Evolutionary conservation across 805 yeast genomes (phyloP).

Genomic region (Ogataea thermomethanolica): DNA sequence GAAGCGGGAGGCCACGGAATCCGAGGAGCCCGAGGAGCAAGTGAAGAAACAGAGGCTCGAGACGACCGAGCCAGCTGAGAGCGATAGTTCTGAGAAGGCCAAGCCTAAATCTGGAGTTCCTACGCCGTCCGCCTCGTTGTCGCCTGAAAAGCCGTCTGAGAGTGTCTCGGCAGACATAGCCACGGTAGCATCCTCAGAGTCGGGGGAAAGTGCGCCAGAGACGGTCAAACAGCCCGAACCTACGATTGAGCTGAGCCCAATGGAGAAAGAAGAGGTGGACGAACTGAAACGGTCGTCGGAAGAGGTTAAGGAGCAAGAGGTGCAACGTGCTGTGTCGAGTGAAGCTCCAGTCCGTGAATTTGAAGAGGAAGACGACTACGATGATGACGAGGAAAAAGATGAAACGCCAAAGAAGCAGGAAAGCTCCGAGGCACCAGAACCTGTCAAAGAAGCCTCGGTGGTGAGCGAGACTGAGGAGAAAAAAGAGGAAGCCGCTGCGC

Average conservation of each 20-base stretch:
- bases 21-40: slow-evolving; percentile 1
- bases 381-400: slow-evolving; percentile 25
- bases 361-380: slow-evolving; percentile 38
- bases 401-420: not conserved
- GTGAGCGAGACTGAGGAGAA: not conserved
- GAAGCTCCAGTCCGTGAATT: slow-evolving; percentile 33
- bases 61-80: not conserved
- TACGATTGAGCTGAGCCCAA: slow-evolving; percentile 30
- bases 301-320: slow-evolving; percentile 15
- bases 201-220: slow-evolving; percentile 1
- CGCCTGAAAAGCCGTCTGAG: slow-evolving; percentile 1
- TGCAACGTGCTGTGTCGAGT: slow-evolving; percentile 13
- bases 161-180: not conserved
- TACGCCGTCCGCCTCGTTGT: too few species aligned
- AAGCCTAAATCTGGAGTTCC: too few species aligned
- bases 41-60: slow-evolving; percentile 14
- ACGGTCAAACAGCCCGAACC: slow-evolving; percentile 2
- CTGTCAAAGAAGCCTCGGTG: not conserved
- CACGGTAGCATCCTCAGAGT: not conserved
- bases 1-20: slow-evolving; percentile 7
- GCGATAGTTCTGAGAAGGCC: too few species aligned
- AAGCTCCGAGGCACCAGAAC: not conserved
- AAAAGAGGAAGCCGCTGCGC: not conserved
- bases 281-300: slow-evolving; percentile 20
- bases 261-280: slow-evolving; percentile 31